Evolutionary conservation across 305 asterid species (phyloP), one percentile per base, ranked within the genome.

Genomic region (Rubia balearica): DNA sequence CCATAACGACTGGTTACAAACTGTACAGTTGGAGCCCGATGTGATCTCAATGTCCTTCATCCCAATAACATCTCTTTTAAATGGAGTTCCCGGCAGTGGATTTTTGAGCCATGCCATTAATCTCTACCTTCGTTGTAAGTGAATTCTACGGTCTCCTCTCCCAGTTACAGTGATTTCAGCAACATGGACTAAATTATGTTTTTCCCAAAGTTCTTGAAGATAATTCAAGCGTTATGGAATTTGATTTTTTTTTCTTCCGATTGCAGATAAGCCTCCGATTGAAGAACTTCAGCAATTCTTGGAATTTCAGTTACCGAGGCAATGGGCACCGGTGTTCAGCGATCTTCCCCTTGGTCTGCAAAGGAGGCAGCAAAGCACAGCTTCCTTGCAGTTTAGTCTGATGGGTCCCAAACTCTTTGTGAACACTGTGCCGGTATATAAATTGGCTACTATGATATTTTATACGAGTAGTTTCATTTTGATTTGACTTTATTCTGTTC

Each of bases 281-380:
- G 98, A 94, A 81, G 98, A 94, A 85, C 98, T 94, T 77, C 90
- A 94, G 76, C 99, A 94, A 81, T 94, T 94, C 85, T 83, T 94
- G 75, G 99, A 94, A 78, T 94, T 94, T 83, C 99, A 94, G 83
- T 88, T 91, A 77, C 99, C 99, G 56, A 80, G 98, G 82, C 98
- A 89, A 79, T 94, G 99, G 99, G 99, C 99, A 55, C 99, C 99
- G 67, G 88, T 94, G 57, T 94, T 89, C 74, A 84, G 91, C 65
- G 97, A 94, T 75, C 98, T 94, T 81, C 97, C 99, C 46, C 93
- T 94, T 74, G 99, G 98, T 78, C 99, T 97, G 63, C 96, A 93
- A 62, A 84, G 96, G 62, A 88, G 90, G 79, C 90, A 89, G 75
- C 88, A 85, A 77, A 86, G 81, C 78, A 78, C 87, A 60, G 81